Conservation (phyloP, 1,284 basidiomycete species). For the Puccinia novopanici region DNA sequence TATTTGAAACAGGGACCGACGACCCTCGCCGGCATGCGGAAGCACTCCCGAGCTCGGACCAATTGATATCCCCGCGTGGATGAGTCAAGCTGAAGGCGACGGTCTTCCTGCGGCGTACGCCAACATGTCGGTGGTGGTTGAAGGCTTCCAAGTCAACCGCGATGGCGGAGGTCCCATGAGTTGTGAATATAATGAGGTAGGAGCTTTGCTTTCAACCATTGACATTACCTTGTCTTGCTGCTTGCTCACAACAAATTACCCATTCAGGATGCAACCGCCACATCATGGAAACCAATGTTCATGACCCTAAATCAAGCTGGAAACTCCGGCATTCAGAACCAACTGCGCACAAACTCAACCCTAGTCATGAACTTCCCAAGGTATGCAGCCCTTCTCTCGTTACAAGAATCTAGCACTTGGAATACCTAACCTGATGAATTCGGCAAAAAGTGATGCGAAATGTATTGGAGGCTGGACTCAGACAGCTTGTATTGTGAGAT, state of each 20-base stretch:
- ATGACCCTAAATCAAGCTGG: constrained; percentile 44
- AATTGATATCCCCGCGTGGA: constrained; percentile 29
- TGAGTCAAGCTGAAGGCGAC: constrained; percentile 43
- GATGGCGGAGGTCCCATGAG: constrained; percentile 47
- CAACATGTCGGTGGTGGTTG: constrained; percentile 40
- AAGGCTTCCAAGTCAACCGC: constrained; percentile 42
- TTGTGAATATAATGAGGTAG: constrained; percentile 41
- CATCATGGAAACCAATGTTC: constrained; percentile 42
- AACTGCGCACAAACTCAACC: constrained; percentile 9
- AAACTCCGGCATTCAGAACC: constrained; percentile 18
- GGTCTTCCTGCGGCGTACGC: constrained; percentile 36
- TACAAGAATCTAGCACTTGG: background rate
- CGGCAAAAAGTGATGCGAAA: constrained; percentile 15
- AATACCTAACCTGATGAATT: background rate
- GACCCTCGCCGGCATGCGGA: constrained; percentile 26
- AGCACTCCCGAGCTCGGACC: constrained; percentile 35
- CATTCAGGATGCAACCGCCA: constrained; percentile 42
- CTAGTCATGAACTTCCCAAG: constrained; percentile 39
- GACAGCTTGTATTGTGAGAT: constrained; percentile 44
- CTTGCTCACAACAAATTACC: background rate
- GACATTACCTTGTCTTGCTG: background rate
- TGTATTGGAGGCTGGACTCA: constrained; percentile 44
- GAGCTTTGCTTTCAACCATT: background rate
- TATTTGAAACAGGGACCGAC: constrained; percentile 47
- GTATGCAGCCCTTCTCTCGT: background rate